Base-by-base conservation (phyloP, 1,284 basidiomycete species). In the Trichosporon asahii region DNA sequence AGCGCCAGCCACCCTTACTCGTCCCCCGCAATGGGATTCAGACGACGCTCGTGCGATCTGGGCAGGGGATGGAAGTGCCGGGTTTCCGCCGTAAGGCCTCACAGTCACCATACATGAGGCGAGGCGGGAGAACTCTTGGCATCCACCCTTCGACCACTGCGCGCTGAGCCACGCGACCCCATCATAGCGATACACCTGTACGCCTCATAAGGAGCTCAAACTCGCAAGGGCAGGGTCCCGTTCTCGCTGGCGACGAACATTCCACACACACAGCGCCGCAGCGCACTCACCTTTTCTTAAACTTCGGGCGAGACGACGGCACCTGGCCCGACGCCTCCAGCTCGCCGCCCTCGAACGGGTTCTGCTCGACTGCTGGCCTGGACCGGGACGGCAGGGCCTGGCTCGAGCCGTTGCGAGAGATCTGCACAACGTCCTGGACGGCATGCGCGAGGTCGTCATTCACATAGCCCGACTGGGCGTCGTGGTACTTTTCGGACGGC, bases 351-450 rank as follows among this genome's bases (percentile, higher is more conserved):
- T 61, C 67, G 55, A 72, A 72, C 7, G 72, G 72, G 49, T 73
- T 70, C 64, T 69, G 57, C 57, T 61, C 57, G 29, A 21, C 57
- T 25, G 57, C 27, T n/a, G 57, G 57, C 15, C 57, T 61, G 29
- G 57, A 5, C 29, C 29, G 27, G 18, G 66, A 23, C 3, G 73
- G 71, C 6, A 76, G 69, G 15, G 74, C 67, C 31, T 73, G 70
- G 40, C 68, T 68, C n/a, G 72, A 72, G 57, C 72, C 70, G 64
- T 74, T 71, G 46, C 68, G 69, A n/a, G 70, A 71, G 64, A 82
- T 80, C 31, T 77, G 77, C 18, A 82, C 80, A 8, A 80, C 79
- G 70, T 82, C 78, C 37, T 78, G 66, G 12, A 82, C 75, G 21
- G 80, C 80, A 49, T 72, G 73, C 12, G 78, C 80, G 27, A 82